Conservation (phyloP, 768 basidiomycete genomes). For the Tylopilus intermedius region DNA sequence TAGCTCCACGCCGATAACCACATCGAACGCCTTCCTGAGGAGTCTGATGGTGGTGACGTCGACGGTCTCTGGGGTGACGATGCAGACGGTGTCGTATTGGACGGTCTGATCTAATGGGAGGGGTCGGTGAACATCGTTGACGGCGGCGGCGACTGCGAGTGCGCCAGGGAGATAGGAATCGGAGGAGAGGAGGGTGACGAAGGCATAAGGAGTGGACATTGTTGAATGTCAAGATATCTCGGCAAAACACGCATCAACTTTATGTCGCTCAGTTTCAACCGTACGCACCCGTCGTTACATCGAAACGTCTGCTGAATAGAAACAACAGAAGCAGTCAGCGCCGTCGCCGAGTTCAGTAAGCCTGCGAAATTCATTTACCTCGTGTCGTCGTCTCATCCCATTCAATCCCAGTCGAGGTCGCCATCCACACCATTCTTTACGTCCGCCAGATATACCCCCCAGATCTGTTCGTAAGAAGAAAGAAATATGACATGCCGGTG, state of each 20-base stretch:
- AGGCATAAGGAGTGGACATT: conserved; percentile 71
- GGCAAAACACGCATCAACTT: conserved; percentile 19
- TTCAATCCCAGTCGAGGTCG: conserved; percentile 72
- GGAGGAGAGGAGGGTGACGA: conserved; percentile 89
- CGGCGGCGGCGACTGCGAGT: conserved; percentile 77
- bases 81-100: conserved; percentile 70
- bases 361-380: neutral
- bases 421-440: conserved; percentile 88
- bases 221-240: conserved; percentile 3
- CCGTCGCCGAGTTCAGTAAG: conserved; percentile 70
- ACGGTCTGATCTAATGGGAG: conserved; percentile 36
- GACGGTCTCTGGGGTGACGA: conserved; percentile 92
- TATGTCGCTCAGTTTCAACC: conserved; percentile 34
- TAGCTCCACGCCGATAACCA: conserved; percentile 89
- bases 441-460: conserved; percentile 87
- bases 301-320: conserved; percentile 8
- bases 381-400: conserved; percentile 3
- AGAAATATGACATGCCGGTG: conserved; percentile 87
- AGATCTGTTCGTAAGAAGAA: conserved; percentile 79
- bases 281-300: conserved; percentile 22
- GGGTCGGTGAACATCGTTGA: conserved; percentile 68
- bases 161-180: conserved; percentile 92
- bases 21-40: conserved; percentile 73
- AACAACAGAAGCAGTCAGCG: conserved; percentile 53
- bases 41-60: conserved; percentile 76